Conservation (phyloP, 805 yeast genomes). For the Teunomyces tritomae region DNA sequence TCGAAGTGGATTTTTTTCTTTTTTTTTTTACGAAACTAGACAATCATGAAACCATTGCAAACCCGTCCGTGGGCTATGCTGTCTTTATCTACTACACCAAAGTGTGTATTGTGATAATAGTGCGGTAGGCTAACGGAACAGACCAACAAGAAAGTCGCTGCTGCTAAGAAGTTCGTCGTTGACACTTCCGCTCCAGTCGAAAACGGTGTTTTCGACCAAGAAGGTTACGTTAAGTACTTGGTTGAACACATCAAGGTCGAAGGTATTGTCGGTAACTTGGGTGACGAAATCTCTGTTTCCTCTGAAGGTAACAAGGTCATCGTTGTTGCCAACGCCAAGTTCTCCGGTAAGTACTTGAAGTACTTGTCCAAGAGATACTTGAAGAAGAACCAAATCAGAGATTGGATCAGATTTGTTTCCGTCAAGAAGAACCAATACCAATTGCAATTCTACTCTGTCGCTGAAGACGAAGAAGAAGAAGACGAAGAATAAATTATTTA, state of each 20-base stretch:
- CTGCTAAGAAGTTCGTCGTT: conserved; percentile 86
- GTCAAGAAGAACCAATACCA: conserved; percentile 93
- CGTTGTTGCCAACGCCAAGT: conserved; percentile 88
- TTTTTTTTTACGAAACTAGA: conserved; percentile 2
- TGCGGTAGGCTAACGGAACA: conserved; percentile 75
- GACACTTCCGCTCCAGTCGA: conserved; percentile 97
- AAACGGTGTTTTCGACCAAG: conserved; percentile 96
- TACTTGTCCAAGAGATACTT: conserved; percentile 99
- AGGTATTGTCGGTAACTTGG: conserved; percentile 93
- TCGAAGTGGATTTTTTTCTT: conserved; percentile 4
- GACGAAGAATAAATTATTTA: conserved; percentile 67
- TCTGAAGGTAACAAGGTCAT: conserved; percentile 85
- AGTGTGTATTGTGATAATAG: conserved; percentile 30
- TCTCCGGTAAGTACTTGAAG: conserved; percentile 99
- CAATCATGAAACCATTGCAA: conserved; percentile 12
- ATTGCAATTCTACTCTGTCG: conserved; percentile 98
- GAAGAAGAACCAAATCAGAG: conserved; percentile 99
- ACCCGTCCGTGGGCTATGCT: conserved; percentile 52
- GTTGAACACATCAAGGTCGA: conserved; percentile 99
- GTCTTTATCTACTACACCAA: conserved; percentile 32
- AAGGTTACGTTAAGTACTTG: conserved; percentile 96
- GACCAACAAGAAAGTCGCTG: conserved; percentile 71
- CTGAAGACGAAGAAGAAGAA: conserved; percentile 90
- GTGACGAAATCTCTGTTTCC: conserved; percentile 87
- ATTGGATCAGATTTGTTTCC: conserved; percentile 99